These are phyloP conservation scores for Rubia yunnanensis DNA, from an alignment of 257 asterid species.

Conservation along the genomic window DNA sequence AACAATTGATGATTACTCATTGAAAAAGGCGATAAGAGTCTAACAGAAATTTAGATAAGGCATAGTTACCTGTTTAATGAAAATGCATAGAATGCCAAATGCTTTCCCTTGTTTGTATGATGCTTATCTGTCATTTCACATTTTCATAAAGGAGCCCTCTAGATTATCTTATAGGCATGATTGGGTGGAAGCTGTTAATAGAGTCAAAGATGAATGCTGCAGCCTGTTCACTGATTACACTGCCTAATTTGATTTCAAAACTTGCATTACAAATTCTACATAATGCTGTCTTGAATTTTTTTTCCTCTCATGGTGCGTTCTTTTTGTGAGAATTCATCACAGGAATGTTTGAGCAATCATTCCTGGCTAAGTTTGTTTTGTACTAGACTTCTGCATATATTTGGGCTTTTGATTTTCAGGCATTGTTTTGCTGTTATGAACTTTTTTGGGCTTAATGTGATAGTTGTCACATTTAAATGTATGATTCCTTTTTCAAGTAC, in stretches of 20 bases:
- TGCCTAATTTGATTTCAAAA: neutral
- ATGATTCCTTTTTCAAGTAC: neutral
- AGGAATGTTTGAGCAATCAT: neutral
- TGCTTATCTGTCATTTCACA: neutral
- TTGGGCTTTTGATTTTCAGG: neutral
- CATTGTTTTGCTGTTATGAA: neutral
- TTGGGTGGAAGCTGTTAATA: neutral
- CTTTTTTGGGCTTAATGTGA: neutral
- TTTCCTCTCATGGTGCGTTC: neutral
- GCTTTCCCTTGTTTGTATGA: neutral
- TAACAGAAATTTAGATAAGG: neutral
- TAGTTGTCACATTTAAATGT: neutral
- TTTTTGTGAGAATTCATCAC: neutral
- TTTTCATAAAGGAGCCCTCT: neutral
- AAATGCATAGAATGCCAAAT: neutral
- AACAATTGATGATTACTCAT: neutral
- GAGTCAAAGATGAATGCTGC: neutral
- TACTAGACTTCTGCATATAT: neutral
- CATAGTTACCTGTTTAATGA: neutral
- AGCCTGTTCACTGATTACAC: neutral
- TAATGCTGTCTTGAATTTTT: neutral
- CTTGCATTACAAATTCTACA: neutral
- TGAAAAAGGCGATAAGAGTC: neutral
- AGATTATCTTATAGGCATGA: neutral
- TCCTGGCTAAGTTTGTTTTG: neutral